Evolutionary conservation across 164 flowering plant species (phyloP), one percentile per base, ranked within the genome.

Genomic region (Chimonanthus salicifolius): DNA sequence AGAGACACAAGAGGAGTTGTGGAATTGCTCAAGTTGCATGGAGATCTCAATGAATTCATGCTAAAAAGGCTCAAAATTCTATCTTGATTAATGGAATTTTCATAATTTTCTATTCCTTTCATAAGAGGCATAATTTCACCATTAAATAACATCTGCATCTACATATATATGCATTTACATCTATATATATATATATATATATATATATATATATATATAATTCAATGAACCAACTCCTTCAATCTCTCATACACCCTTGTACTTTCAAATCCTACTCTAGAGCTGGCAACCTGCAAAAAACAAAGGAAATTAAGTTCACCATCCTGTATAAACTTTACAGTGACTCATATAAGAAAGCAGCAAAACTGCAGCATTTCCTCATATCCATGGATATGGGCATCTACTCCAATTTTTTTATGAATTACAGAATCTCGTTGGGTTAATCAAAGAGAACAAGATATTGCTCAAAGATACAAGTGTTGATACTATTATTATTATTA

Each of bases 201-300:
- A n/a, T n/a, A n/a, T n/a, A n/a, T n/a, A n/a, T n/a, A n/a, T n/a
- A n/a, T 66, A 3, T 6, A 15, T 33, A 8, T 3, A 66, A 18
- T 7, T 62, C 48, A 78, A 68, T 10, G 62, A 9, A 83, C 66
- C 73, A 88, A 64, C 15, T 85, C 83, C 47, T 80, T 77, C 73
- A 88, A 21, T 76, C 85, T 84, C 71, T 83, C 74, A 10, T 64
- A 72, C 3, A 88, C 78, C 75, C 84, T 85, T 75, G 83, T 64
- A 44, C 84, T 81, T 69, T 87, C 88, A 3, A 88, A 78, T 2
- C 90, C 92, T 73, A 86, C 79, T 70, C 92, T 86, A 18, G 87
- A 70, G 68, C 80, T 72, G 58, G 69, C 81, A 9, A 80, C 89
- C 92, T 87, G 48, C 68, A 54, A 77, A 75, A 47, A 11, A 2